Conservation (phyloP, 2,329 filamentous ascomycete genomes). For the Aspergillus candidus region DNA sequence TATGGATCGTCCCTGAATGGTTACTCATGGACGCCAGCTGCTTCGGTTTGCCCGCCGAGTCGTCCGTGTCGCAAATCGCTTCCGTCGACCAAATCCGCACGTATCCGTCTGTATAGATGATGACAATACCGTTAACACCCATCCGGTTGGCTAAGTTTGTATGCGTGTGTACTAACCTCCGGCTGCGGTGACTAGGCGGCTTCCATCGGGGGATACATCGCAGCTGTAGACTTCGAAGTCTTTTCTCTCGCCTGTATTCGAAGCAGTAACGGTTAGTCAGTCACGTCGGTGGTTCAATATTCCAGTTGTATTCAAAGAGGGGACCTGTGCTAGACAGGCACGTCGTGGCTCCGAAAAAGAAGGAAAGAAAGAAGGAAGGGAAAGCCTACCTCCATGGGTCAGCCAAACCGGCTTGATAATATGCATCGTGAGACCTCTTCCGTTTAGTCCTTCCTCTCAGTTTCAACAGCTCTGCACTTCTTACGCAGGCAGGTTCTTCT, state of each 20-base stretch:
- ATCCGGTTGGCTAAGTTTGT: not conserved
- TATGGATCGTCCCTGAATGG: slow-evolving; percentile 94
- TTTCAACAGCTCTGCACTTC: too few relatives aligned
- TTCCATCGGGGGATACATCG: slow-evolving; percentile 91
- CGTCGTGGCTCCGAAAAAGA: not conserved
- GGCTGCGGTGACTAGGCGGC: slow-evolving; percentile 84
- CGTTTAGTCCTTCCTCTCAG: not conserved
- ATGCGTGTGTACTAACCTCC: slow-evolving; percentile 57
- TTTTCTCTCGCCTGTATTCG: slow-evolving; percentile 73
- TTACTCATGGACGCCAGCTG: slow-evolving; percentile 98
- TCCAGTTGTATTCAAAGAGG: not conserved
- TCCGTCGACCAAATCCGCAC: slow-evolving; percentile 98
- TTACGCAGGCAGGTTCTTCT: too few relatives aligned
- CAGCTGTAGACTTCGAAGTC: slow-evolving; percentile 99
- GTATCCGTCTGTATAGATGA: slow-evolving; percentile 64
- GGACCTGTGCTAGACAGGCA: not conserved
- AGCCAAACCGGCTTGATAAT: slow-evolving; percentile 95
- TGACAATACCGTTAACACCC: slow-evolving; percentile 8
- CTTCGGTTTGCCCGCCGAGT: slow-evolving; percentile 66
- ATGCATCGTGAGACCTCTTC: slow-evolving; percentile 52
- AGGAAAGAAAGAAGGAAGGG: not conserved
- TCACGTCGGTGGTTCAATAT: too few relatives aligned
- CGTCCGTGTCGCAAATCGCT: slow-evolving; percentile 74
- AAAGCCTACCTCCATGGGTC: slow-evolving; percentile 69
- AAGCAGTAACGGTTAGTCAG: slow-evolving; percentile 12